Base-by-base conservation (phyloP, 768 basidiomycete genomes). In the Agaricus sinodeliciosus region DNA sequence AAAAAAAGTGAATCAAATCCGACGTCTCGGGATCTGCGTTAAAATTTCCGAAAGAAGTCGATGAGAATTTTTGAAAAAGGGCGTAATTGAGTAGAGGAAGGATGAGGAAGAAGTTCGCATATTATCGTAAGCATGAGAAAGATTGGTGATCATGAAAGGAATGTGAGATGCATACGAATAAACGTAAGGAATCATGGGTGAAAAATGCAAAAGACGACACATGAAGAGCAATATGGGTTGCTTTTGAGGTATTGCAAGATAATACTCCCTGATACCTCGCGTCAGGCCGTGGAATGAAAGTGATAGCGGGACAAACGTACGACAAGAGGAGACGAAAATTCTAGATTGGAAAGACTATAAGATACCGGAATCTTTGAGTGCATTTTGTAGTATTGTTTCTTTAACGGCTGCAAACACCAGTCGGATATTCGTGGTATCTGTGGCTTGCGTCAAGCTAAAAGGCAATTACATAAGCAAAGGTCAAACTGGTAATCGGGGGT, bases 361-460 rank as follows among this genome's bases (percentile, higher is more conserved):
- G 60, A 93, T 91, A 52, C 90, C 90, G 0, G 84, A 87, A 60
- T 92, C 90, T 63, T 87, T 82, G 5, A 93, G 71, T 2, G 90
- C 90, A 63, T 92, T 93, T 68, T 90, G 87, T 50, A 94, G 65
- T 50, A 94, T 93, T n/a, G 92, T 94, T 69, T 94, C 92, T 69
- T 92, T 92, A 43, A 92, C 89, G 0, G 89, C 89, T 0, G 87
- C 87, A 56, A 94, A 92, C 15, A 93, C 88, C 1, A 92, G 71
- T 47, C 78, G 70, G 49, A 92, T 85, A 63, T 93, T 93, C 3
- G 80, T 81, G 22, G 90, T 93, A 66, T 94, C 91, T 26, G 90
- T 94, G 27, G 91, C 91, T 66, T 92, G 88, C 7, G 90, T 93
- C 51, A 93, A 64, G 75, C 86, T 87, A 55, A 36, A 19, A 37